Conservation (phyloP, 768 basidiomycete genomes). For the Jaapia argillacea region DNA sequence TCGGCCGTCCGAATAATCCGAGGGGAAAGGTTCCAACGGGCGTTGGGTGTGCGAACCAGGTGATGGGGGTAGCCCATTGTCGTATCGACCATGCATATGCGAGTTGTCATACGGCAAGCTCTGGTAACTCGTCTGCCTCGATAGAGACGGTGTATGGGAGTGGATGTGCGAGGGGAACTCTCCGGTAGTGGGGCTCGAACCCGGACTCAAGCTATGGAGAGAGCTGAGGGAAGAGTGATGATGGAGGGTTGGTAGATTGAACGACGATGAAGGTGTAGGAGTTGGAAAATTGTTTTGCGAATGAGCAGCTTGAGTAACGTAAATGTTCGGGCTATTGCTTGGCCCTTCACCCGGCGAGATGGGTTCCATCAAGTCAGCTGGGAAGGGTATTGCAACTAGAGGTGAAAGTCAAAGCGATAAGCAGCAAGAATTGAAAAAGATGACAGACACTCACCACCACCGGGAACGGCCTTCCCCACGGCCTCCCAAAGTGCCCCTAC, state of each 20-base stretch:
- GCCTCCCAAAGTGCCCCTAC: slow-evolving; percentile 57
- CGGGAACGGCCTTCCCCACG: slow-evolving; percentile 45
- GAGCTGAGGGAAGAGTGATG: slow-evolving; percentile 28
- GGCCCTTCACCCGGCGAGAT: slow-evolving; percentile 18
- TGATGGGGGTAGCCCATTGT: too few species aligned
- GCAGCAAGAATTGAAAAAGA: slow-evolving; percentile 3
- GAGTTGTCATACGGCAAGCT: slow-evolving; percentile 34
- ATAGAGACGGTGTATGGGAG: slow-evolving; percentile 30
- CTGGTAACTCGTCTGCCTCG: slow-evolving; percentile 53
- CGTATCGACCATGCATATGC: too few species aligned
- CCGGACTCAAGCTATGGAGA: slow-evolving; percentile 38
- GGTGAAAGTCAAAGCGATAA: slow-evolving; percentile 9
- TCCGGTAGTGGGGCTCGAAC: slow-evolving; percentile 41
- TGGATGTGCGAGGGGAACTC: slow-evolving; percentile 26
- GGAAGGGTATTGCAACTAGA: slow-evolving; percentile 24
- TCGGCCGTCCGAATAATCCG: slow-evolving; percentile 17
- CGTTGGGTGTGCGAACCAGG: too few species aligned
- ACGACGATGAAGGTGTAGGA: slow-evolving; percentile 10
- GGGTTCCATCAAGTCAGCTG: slow-evolving; percentile 40
- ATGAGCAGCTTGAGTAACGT: slow-evolving; percentile 49
- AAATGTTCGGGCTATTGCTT: slow-evolving; percentile 51
- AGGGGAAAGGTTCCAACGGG: too few species aligned
- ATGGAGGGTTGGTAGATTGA: slow-evolving; percentile 26
- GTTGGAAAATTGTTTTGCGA: slow-evolving; percentile 24
- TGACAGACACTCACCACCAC: slow-evolving; percentile 30